phyloP scores from a whole-genome alignment of 2,329 filamentous ascomycete species.

The Fusarium coffeatum region DNA sequence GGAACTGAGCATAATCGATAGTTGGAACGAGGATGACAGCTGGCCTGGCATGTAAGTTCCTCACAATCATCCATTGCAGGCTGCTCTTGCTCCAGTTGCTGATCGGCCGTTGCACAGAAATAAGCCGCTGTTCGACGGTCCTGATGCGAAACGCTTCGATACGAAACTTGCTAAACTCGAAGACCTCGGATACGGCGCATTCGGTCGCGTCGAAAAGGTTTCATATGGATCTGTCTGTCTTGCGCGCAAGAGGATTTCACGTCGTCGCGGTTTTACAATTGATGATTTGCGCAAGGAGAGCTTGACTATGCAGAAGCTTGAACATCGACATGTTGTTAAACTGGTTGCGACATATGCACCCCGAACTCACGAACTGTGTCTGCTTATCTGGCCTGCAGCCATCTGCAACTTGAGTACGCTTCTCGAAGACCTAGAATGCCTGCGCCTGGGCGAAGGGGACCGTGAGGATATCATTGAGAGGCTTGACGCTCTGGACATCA shows the following conservation, averaged over 20 bases:
- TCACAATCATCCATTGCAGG: background rate
- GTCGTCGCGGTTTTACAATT: constrained; percentile 53
- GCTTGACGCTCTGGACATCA: constrained; percentile 54
- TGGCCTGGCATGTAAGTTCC: constrained; percentile 51
- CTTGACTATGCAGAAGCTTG: constrained; percentile 60
- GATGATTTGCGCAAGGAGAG: constrained; percentile 59
- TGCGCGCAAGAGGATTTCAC: constrained; percentile 58
- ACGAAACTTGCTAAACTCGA: constrained; percentile 47
- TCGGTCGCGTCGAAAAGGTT: constrained; percentile 59
- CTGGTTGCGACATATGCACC: constrained; percentile 60
- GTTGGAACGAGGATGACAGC: constrained; percentile 49
- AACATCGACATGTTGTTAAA: constrained; percentile 61
- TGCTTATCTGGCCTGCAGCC: constrained; percentile 61
- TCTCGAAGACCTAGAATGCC: constrained; percentile 57
- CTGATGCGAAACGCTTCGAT: constrained; percentile 52
- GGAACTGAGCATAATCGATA: constrained; percentile 48
- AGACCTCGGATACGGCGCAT: constrained; percentile 57
- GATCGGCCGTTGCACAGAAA: constrained; percentile 40
- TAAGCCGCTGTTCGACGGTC: constrained; percentile 47
- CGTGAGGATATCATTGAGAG: constrained; percentile 55
- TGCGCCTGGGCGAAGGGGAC: constrained; percentile 54
- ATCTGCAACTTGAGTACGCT: constrained; percentile 58
- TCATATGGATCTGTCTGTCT: constrained; percentile 56
- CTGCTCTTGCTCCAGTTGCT: background rate
- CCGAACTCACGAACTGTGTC: constrained; percentile 55